Base-by-base conservation (phyloP, 768 basidiomycete species). In the Phylloporus sp. region DNA sequence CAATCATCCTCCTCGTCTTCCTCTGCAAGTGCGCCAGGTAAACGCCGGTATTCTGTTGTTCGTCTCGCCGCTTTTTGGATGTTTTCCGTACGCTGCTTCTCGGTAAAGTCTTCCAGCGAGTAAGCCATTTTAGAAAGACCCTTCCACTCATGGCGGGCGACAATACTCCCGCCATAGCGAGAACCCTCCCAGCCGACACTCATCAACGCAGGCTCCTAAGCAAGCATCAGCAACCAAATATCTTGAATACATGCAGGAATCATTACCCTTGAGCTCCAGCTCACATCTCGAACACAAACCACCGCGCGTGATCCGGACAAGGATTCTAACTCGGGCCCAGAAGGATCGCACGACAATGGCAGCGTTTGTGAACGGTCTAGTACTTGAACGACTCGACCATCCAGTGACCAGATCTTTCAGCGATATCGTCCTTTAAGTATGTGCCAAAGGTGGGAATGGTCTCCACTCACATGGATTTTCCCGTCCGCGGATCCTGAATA, bases 61-160 rank as follows among this genome's bases (percentile, higher is more conserved):
- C 53, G 66, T 26, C 32, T 62, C 16, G 24, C 22, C 20, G 29
- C 41, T 40, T 51, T 45, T 40, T 77, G 70, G 5, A 45, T 34
- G 1, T 54, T 43, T 54, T 82, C 79, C 26, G 31, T 51, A 36
- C 59, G 60, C 32, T 66, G 66, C 61, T 80, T 86, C 69, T 87
- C 86, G 5, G 80, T 76, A 77, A 82, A 86, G 62, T 94, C 91
- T 60, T 92, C 86, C 42, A 97, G 63, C 6, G 71, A 71, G 34
- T 80, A 75, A 0, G 69, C 67, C 72, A 82, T 80, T 70, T 92
- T 95, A 1, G 80, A 79, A 49, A 95, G 72, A 6, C 95, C 94
- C 70, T 95, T 97, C 91, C 94, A 99, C 70, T 97, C 91, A 59
- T 99, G 97, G 58, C 88, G 78, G 6, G 95, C 95, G 22, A 99